phyloP scores from a whole-genome alignment of 495 filamentous ascomycete species.

The Trichoderma orchidacearum region DNA sequence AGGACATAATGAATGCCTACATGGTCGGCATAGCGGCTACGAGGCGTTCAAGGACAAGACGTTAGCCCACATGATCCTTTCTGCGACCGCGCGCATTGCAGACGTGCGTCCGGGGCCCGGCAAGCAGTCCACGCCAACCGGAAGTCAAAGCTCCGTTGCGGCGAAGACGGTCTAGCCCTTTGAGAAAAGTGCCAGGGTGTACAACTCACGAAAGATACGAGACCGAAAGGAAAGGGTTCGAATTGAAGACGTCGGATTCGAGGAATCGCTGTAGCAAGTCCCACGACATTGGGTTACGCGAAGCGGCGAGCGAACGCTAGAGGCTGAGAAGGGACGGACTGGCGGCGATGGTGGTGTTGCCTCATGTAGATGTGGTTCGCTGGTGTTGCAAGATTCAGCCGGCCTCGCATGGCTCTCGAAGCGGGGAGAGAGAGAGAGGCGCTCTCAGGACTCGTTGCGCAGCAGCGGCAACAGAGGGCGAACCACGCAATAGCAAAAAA shows the following conservation, averaged over 20 bases:
- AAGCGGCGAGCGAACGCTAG: background rate
- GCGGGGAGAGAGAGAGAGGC: too few relatives aligned
- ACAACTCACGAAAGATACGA: slow-evolving; percentile 60
- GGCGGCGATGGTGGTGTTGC: background rate
- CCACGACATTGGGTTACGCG: slow-evolving; percentile 13
- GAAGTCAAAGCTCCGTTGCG: slow-evolving; percentile 4
- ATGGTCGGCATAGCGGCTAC: slow-evolving; percentile 66
- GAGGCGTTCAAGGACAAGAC: background rate
- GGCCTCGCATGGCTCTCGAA: slow-evolving; percentile 1
- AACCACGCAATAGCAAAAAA: background rate
- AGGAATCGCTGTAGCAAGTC: slow-evolving; percentile 54
- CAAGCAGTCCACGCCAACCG: too few relatives aligned
- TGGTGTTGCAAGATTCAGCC: background rate
- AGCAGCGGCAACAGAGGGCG: background rate
- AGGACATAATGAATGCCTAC: slow-evolving; percentile 71
- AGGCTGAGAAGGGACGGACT: background rate
- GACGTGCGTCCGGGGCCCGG: too few relatives aligned
- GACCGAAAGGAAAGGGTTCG: slow-evolving; percentile 65
- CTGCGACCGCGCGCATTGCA: too few relatives aligned
- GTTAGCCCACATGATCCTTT: slow-evolving; percentile 3
- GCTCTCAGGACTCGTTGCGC: too few relatives aligned
- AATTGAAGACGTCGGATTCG: slow-evolving; percentile 66
- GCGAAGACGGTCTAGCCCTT: slow-evolving; percentile 3
- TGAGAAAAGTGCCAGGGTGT: background rate
- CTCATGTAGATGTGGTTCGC: background rate